phyloP scores from a whole-genome alignment of 1,139 yeast species.

The Schwanniomyces etchellsii region DNA sequence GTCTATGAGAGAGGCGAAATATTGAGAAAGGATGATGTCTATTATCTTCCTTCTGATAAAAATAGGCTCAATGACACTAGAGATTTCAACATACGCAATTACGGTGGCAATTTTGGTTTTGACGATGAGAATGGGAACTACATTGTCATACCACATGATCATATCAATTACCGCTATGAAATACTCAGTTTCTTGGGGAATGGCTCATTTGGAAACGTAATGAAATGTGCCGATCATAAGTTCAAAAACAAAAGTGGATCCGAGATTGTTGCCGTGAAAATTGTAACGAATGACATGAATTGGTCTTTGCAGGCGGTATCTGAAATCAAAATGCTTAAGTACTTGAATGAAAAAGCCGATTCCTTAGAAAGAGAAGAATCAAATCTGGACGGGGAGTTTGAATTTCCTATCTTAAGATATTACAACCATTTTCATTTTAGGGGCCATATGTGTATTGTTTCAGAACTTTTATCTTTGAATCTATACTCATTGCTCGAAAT shows the following conservation, averaged over 20 bases:
- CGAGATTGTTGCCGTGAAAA: constrained; percentile 62
- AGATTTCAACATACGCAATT: constrained; percentile 39
- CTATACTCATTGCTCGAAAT: constrained; percentile 62
- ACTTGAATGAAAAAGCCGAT: constrained; percentile 22
- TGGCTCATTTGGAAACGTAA: constrained; percentile 83
- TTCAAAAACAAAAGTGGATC: constrained; percentile 5
- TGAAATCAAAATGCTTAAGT: constrained; percentile 66
- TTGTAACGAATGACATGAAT: constrained; percentile 67
- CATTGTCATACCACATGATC: constrained; percentile 54
- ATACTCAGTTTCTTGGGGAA: constrained; percentile 58
- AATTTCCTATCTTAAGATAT: constrained; percentile 49
- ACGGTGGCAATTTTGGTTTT: constrained; percentile 57
- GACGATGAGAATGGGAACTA: constrained; percentile 70
- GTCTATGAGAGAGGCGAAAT: constrained; percentile 52
- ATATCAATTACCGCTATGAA: constrained; percentile 70
- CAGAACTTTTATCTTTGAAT: constrained; percentile 67
- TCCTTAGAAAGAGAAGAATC: constrained; percentile 8
- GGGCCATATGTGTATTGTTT: constrained; percentile 77
- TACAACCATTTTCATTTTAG: constrained; percentile 72
- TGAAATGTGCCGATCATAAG: constrained; percentile 67
- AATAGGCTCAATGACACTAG: constrained; percentile 10
- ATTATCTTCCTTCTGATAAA: constrained; percentile 27
- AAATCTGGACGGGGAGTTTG: constrained; percentile 7
- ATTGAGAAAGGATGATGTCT: constrained; percentile 33
- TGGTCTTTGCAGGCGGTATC: constrained; percentile 77